phyloP scores from a whole-genome alignment of 73 alveolate genomes.

The Strombidium stylifer region DNA sequence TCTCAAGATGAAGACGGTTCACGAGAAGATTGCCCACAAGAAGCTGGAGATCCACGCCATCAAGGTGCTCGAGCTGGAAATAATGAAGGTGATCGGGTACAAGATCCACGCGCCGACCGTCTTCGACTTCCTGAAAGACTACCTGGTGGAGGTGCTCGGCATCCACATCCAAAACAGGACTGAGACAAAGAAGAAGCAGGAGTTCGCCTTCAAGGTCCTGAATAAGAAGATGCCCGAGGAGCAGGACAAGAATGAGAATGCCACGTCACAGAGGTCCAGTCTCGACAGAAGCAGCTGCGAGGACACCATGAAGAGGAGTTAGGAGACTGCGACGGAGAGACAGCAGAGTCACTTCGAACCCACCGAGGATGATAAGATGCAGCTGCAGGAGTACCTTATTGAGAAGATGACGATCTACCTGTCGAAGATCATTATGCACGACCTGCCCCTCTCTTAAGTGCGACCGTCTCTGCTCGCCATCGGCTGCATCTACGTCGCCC shows the following conservation, averaged over 20 bases:
- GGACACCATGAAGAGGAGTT: no score
- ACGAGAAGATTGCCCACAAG: slow-evolving; percentile 87
- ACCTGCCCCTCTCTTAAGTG: slow-evolving; percentile 66
- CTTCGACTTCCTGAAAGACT: slow-evolving; percentile 72
- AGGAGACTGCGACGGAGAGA: no score
- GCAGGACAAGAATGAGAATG: background rate
- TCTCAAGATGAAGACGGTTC: slow-evolving; percentile 74
- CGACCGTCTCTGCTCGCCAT: slow-evolving; percentile 78
- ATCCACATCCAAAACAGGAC: slow-evolving; percentile 16
- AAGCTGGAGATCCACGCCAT: slow-evolving; percentile 70
- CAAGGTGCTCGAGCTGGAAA: slow-evolving; percentile 75
- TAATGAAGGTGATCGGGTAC: slow-evolving; percentile 65
- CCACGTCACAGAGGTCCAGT: background rate
- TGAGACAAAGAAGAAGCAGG: slow-evolving; percentile 11
- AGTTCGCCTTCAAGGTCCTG: background rate
- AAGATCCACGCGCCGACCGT: slow-evolving; percentile 74
- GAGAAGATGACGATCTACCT: slow-evolving; percentile 77
- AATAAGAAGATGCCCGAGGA: slow-evolving; percentile 3
- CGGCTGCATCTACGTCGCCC: slow-evolving; percentile 79
- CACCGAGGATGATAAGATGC: no score
- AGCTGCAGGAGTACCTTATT: slow-evolving; percentile 9
- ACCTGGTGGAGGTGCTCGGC: slow-evolving; percentile 63
- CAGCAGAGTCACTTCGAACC: no score
- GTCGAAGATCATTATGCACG: slow-evolving; percentile 86
- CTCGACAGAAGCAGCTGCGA: no score